Base-by-base conservation (phyloP, 768 basidiomycete species). In the Amanita polypyramis region DNA sequence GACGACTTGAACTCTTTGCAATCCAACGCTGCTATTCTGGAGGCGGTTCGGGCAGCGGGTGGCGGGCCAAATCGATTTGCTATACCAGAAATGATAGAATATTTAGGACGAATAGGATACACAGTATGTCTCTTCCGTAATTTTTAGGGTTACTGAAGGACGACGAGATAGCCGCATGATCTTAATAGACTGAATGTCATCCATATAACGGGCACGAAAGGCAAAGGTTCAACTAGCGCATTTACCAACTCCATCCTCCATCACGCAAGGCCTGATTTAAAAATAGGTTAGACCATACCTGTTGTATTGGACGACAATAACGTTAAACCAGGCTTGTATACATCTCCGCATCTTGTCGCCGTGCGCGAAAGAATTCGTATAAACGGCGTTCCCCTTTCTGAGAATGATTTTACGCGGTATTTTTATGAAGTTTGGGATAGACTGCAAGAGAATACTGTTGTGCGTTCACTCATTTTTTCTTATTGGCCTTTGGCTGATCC, bases 341-440 rank as follows among this genome's bases (percentile, higher is more conserved):
- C 93, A 5, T 97, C 95, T 2, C 96, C 96, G 0, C 96, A 99
- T 62, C 75, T 99, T 34, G 85, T 96, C 37, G 91, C 92, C 15
- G 96, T 97, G 19, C 79, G 96, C 20, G 96, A 99, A 67, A 76
- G 96, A 33, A 95, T 99, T 58, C 79, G 96, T 39, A 80, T 99
- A 58, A 91, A 96, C 61, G 94, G 95, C 3, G 70, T 69, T 14
- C 95, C 96, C 0, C 66, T 99, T 49, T 85, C 89, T 1, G 95
- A 98, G 60, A 81, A 85, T 12, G 65, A 80, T 29, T 99, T 99
- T 63, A 74, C 92, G 10, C 82, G 76, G 59, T 96, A 84, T 62
- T 98, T 98, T 67, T 99, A 92, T 57, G 85, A 97, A 56, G 85
- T 98, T 1, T 99, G 95, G 95, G 86, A 97, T 58, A 76, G 71